These are phyloP conservation scores for Spraguea lophii DNA, from an alignment of 371 early-diverging fungal species.

Conservation along the genomic window DNA sequence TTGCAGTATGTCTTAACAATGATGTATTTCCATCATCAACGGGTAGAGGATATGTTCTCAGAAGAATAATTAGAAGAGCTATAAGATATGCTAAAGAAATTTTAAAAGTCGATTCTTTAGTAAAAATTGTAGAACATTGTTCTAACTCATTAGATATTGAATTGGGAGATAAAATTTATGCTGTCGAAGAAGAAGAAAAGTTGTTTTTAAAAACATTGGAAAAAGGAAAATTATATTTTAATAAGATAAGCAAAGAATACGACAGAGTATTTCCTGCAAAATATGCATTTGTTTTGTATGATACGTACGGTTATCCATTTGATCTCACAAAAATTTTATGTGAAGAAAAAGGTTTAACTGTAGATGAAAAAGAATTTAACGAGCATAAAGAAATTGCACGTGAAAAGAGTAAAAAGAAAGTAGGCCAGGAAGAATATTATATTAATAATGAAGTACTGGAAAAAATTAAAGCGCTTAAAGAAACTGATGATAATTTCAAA, in stretches of 20 bases:
- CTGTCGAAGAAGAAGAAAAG: constrained; percentile 78
- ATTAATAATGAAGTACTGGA: not conserved
- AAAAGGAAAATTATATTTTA: constrained; percentile 80
- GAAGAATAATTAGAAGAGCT: constrained; percentile 87
- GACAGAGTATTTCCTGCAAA: constrained; percentile 56
- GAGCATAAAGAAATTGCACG: constrained; percentile 60
- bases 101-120: constrained; percentile 52
- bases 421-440: constrained; percentile 3
- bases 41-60: constrained; percentile 92
- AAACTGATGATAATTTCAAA: constrained; percentile 70
- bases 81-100: constrained; percentile 81
- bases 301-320: constrained; percentile 96
- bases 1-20: constrained; percentile 85
- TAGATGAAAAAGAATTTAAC: constrained; percentile 67
- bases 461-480: not conserved
- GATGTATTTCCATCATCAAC: constrained; percentile 84
- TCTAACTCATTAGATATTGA: constrained; percentile 62
- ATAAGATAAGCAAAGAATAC: constrained; percentile 56
- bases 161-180: constrained; percentile 60
- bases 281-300: constrained; percentile 88
- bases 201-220: constrained; percentile 86
- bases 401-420: constrained; percentile 49
- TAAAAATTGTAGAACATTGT: constrained; percentile 11
- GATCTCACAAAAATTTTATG: constrained; percentile 92
- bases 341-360: constrained; percentile 65